Evolutionary conservation across 345 rosid genomes (phyloP), one percentile per base, ranked within the genome.

Genomic region (Salix brachista): DNA sequence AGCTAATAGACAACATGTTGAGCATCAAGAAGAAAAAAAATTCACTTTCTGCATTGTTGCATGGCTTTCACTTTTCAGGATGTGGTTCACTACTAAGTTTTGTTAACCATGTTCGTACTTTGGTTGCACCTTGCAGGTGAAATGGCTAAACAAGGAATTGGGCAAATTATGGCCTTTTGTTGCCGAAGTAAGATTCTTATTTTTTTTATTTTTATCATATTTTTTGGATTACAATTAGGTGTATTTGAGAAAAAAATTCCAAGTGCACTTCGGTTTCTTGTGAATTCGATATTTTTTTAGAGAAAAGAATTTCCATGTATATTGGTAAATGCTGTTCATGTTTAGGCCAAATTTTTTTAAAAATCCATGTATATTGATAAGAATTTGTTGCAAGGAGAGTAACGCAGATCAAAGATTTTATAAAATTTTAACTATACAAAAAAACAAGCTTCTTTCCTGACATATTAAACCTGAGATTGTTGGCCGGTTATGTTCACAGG

Each of bases 71-170:
- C 32, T 11, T 58, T 9, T 46, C 17, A 18, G 8, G 21, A 50
- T 50, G 56, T 17, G n/a, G n/a, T 50, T 50, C 21, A 1, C 56
- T 50, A 50, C n/a, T 50, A 5, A 16, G 65, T 72, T 64, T 50
- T 70, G 65, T 65, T 34, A 5, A 1, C 26, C 32, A 62, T 65
- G 34, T 41, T 36, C 50, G 32, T 65, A 9, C 65, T 74, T 56
- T 69, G 79, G 41, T 81, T 71, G 58, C 52, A 36, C 82, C 79
- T 44, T 79, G 65, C 89, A 96, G 99, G 99, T 96, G 84, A 94
- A 96, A 84, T 96, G 99, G 99, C 67, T 96, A 89, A 96, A 96
- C 88, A 96, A 92, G 87, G 91, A 88, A 82, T 86, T 96, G 78
- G 77, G 88, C 89, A 96, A 94, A 86, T 79, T 96, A 79, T 96